These are phyloP conservation scores for Aureoboletus auriporus DNA, from an alignment of 768 basidiomycete genomes.

Conservation along the genomic window DNA sequence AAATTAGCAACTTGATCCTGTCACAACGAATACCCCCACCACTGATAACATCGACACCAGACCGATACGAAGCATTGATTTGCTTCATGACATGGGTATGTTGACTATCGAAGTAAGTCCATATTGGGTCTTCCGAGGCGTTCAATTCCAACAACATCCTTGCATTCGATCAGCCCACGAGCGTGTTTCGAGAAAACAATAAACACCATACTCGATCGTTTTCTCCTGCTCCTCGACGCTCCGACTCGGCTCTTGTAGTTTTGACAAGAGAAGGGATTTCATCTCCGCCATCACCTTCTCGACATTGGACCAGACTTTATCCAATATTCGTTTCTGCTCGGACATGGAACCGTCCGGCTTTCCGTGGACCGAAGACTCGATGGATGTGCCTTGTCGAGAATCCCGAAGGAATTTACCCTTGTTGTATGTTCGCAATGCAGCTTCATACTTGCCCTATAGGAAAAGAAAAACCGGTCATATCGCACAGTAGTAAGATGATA, in stretches of 20 bases:
- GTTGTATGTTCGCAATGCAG: conserved; percentile 93
- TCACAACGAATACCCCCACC: conserved; percentile 31
- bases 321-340: conserved; percentile 89
- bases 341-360: conserved; percentile 47
- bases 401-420: conserved; percentile 91
- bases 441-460: conserved; percentile 89
- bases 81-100: conserved; percentile 80
- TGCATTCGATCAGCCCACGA: conserved; percentile 7
- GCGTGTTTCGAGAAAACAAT: not conserved
- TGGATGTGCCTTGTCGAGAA: conserved; percentile 82
- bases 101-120: conserved; percentile 94
- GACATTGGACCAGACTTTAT: conserved; percentile 94
- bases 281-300: conserved; percentile 95
- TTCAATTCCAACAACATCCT: conserved; percentile 90
- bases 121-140: conserved; percentile 84
- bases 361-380: conserved; percentile 58
- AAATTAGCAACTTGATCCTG: conserved; percentile 2
- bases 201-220: conserved; percentile 77
- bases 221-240: conserved; percentile 94
- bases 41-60: conserved; percentile 46
- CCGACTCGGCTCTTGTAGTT: conserved; percentile 75
- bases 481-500: not conserved
- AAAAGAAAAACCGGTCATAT: not conserved
- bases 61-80: conserved; percentile 61
- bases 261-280: conserved; percentile 69